Evolutionary conservation across 176 grass and related monocot species (phyloP).

Genomic region (Triticum turgidum): DNA sequence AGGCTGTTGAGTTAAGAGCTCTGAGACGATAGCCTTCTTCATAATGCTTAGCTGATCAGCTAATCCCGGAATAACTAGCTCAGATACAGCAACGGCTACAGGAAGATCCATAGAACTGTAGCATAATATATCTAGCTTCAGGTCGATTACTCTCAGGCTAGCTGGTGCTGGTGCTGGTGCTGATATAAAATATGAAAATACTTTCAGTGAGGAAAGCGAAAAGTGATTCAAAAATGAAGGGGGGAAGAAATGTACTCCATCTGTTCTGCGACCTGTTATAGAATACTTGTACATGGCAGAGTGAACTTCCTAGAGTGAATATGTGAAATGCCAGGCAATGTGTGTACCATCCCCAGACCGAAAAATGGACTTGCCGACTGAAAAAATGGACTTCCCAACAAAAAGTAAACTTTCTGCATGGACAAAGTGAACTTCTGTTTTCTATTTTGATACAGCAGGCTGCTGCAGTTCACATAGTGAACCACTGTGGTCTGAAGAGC

Average conservation of each 20-base stretch:
- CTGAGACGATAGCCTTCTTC: slow-evolving; percentile 50
- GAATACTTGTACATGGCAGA: neutral
- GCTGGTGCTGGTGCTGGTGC: slow-evolving; percentile 58
- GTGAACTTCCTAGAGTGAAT: neutral
- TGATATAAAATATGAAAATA: slow-evolving; percentile 30
- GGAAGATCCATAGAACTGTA: slow-evolving; percentile 63
- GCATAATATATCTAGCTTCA: slow-evolving; percentile 91
- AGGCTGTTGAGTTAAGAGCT: slow-evolving; percentile 51
- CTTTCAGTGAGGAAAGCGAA: neutral
- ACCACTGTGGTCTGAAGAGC: neutral
- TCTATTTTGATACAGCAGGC: neutral
- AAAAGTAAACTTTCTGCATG: neutral
- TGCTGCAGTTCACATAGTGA: neutral
- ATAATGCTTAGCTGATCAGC: slow-evolving; percentile 68
- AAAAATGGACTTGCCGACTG: neutral
- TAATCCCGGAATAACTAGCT: slow-evolving; percentile 79
- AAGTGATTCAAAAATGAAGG: slow-evolving; percentile 8
- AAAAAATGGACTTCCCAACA: neutral
- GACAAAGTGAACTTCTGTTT: neutral
- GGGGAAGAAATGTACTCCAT: slow-evolving; percentile 13
- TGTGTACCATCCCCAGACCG: neutral
- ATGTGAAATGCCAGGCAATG: neutral
- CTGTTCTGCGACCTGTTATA: neutral
- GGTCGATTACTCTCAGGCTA: slow-evolving; percentile 44
- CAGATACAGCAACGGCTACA: slow-evolving; percentile 55